Conservation (phyloP, 176 grass and related monocot species). For the Alloteropsis semialata region DNA sequence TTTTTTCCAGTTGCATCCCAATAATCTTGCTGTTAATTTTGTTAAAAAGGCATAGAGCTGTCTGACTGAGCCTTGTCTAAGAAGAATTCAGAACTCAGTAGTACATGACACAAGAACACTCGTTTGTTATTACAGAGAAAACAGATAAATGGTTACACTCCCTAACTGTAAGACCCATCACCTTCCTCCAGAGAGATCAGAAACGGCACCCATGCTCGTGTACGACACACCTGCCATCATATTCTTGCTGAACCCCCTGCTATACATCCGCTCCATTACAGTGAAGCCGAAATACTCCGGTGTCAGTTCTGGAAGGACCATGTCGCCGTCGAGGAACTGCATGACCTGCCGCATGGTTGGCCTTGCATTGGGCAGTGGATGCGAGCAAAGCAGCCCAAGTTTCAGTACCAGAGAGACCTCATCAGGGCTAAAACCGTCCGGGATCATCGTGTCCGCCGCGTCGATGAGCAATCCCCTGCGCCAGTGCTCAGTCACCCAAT, state of each 20-base stretch:
- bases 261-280: slow-evolving; percentile 2
- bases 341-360: slow-evolving; percentile 47
- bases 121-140: neutral
- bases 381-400: slow-evolving; percentile 45
- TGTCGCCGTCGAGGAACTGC: slow-evolving; percentile 40
- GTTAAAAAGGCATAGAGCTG: neutral
- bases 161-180: neutral
- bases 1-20: neutral
- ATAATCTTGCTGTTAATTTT: neutral
- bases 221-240: neutral
- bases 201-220: neutral
- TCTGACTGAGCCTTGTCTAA: neutral
- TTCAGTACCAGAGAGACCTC: slow-evolving; percentile 29
- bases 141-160: neutral
- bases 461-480: neutral
- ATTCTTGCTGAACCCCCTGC: neutral
- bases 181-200: slow-evolving; percentile 30
- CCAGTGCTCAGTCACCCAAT: slow-evolving; percentile 28
- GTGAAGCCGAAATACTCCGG: slow-evolving; percentile 16
- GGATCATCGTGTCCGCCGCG: slow-evolving; percentile 4
- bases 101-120: neutral
- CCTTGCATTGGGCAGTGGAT: slow-evolving; percentile 33
- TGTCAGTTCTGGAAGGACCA: slow-evolving; percentile 26
- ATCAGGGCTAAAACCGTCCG: neutral
- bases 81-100: neutral